Evolutionary conservation across 495 filamentous ascomycete species (phyloP), one percentile per base, ranked within the genome.

Genomic region (Penicillium waksmanii): DNA sequence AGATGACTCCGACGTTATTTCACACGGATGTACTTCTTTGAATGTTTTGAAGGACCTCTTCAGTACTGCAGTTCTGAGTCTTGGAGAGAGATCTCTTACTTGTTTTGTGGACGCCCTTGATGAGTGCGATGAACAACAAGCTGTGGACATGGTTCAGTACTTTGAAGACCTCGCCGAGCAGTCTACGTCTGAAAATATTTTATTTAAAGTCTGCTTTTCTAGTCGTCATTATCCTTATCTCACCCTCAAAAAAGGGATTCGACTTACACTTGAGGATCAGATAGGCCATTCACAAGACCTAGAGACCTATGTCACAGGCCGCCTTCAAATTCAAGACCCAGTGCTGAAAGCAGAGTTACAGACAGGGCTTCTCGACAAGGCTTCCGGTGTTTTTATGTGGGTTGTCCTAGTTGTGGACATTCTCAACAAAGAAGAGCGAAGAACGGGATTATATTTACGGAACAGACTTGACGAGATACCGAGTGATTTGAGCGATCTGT

Each of bases 181-280:
- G 27, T 31, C 2, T 31, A 12, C 3, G 4, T 13, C 36, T 38
- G 36, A 38, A n/a, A n/a, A n/a, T 3, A 9, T 34, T 0, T 58
- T 74, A n/a, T 31, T 31, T 5, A 44, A 57, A 15, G 33, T 80
- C 15, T 80, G 73, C 42, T 75, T 85, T 47, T 81, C 82, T 1
- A 84, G 81, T 64, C 68, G 81, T 3, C 78, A 82, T 63, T 82
- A 82, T 53, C 82, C 82, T 0, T 56, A 78, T 36, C 78, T 85
- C 48, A 59, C 58, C 0, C 71, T 79, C 4, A 18, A 59, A 9
- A 64, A 64, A 19, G 72, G 76, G 7, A 58, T 74, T 3, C 47
- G 61, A 31, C 47, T 74, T 36, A 65, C 66, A 13, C 58, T 74
- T 42, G 66, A 72, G 48, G 25, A 69, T 66, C 56, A 76, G 31